These are phyloP conservation scores for Verruconis gallopava DNA, from an alignment of 2,329 filamentous ascomycete genomes.

Conservation along the genomic window DNA sequence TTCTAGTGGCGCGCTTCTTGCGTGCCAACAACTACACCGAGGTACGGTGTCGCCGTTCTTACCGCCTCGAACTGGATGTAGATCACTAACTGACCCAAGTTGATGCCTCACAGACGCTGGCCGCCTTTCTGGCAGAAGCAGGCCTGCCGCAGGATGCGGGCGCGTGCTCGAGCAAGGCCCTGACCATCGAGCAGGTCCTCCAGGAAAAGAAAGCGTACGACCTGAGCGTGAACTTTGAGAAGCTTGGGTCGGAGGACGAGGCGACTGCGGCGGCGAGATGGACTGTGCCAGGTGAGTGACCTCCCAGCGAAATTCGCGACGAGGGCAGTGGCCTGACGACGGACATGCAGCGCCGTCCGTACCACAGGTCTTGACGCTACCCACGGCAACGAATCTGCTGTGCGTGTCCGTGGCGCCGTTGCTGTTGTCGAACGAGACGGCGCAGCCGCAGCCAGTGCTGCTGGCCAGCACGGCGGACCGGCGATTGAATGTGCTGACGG, in stretches of 20 bases:
- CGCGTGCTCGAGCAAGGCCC: constrained; percentile 24
- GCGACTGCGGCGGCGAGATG: constrained; percentile 34
- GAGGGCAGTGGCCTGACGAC: neutral
- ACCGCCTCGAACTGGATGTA: constrained; percentile 5
- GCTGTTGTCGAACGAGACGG: neutral
- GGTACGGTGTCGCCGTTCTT: constrained; percentile 15
- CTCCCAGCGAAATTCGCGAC: neutral
- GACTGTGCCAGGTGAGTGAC: constrained; percentile 29
- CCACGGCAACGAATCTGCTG: constrained; percentile 40
- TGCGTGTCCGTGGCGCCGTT: constrained; percentile 31
- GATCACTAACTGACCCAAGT: constrained; percentile 4
- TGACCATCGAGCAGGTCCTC: constrained; percentile 40
- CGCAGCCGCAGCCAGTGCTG: constrained; percentile 16
- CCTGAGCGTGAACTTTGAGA: constrained; percentile 42
- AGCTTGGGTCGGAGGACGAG: constrained; percentile 33
- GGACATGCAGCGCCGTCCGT: constrained; percentile 31
- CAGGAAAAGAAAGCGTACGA: constrained; percentile 49
- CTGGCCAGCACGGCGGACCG: constrained; percentile 26
- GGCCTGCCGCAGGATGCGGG: constrained; percentile 40
- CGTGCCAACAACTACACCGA: constrained; percentile 27
- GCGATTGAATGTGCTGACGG: constrained; percentile 34
- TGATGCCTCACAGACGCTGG: constrained; percentile 33
- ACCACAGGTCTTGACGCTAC: constrained; percentile 31
- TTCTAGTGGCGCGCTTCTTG: constrained; percentile 30
- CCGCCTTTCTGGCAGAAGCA: constrained; percentile 45